Conservation (phyloP, 1,284 basidiomycete species). For the Cystobasidiaceae sp. region DNA sequence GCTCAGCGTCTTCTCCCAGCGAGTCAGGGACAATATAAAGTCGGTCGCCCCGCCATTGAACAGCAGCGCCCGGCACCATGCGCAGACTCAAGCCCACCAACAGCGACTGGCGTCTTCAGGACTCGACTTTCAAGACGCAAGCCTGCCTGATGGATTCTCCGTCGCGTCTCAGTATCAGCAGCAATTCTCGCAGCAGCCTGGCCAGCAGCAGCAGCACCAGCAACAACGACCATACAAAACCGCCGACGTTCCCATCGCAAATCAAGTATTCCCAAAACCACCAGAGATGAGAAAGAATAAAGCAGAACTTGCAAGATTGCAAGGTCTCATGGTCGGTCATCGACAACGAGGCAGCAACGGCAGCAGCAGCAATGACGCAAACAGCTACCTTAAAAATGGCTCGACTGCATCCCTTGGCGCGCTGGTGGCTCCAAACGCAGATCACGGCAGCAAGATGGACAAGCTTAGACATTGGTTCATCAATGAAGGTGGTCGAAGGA, state of each 20-base stretch:
- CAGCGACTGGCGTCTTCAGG: no score
- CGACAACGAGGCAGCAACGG: not conserved
- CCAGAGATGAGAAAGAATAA: not conserved
- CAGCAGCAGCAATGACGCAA: not conserved
- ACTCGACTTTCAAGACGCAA: no score
- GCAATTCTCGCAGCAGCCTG: not conserved
- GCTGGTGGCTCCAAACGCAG: no score
- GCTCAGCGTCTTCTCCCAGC: not conserved
- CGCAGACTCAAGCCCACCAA: not conserved
- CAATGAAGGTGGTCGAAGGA: conserved; percentile 64
- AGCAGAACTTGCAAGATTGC: conserved; percentile 1
- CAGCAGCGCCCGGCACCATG: not conserved
- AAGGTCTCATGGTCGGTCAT: conserved; percentile 24
- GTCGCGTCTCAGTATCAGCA: not conserved
- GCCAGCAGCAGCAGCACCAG: not conserved
- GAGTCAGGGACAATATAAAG: not conserved
- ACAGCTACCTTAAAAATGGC: not conserved
- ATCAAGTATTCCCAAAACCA: not conserved
- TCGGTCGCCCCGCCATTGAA: not conserved
- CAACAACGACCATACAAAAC: no score
- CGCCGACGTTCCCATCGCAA: not conserved
- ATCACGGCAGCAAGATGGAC: not conserved
- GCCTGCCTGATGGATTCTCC: no score
- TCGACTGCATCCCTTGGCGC: no score
- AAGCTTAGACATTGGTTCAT: conserved; percentile 72